phyloP scores from a whole-genome alignment of 2,329 filamentous ascomycete species.

The Huntiella abstrusa region DNA sequence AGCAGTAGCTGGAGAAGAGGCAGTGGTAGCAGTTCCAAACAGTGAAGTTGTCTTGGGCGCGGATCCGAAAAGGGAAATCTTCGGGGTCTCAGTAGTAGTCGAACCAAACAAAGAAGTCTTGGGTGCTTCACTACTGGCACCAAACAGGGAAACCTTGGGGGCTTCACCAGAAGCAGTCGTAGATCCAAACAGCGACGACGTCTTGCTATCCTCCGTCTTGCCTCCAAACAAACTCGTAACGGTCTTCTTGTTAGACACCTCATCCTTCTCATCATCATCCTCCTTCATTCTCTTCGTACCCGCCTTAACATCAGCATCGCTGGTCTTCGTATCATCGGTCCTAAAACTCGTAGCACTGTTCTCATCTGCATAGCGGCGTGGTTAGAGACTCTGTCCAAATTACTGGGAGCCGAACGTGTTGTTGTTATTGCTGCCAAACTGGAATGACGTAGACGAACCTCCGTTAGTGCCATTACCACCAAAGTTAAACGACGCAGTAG shows the following conservation, averaged over 20 bases:
- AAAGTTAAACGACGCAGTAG: slow-evolving; percentile 8
- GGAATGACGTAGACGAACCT: slow-evolving; percentile 8
- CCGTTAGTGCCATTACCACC: slow-evolving; percentile 8
- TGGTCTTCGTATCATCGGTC: slow-evolving; percentile 4
- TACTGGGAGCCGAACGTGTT: slow-evolving; percentile 12
- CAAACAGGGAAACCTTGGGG: slow-evolving; percentile 1
- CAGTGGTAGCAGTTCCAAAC: slow-evolving; percentile 6
- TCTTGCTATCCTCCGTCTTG: background rate
- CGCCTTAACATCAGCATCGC: background rate
- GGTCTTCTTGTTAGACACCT: background rate
- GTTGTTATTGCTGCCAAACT: slow-evolving; percentile 9
- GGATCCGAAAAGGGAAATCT: slow-evolving; percentile 3
- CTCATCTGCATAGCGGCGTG: slow-evolving; percentile 13
- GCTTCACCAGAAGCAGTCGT: background rate
- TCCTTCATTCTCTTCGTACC: no score
- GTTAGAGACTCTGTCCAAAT: slow-evolving; percentile 11
- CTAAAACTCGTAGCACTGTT: slow-evolving; percentile 8
- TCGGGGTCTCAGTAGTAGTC: background rate
- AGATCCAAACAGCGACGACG: slow-evolving; percentile 1
- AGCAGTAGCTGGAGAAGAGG: background rate
- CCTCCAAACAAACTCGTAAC: slow-evolving; percentile 9
- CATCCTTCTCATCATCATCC: background rate
- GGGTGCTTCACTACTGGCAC: background rate
- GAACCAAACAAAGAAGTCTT: slow-evolving; percentile 5
- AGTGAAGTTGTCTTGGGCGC: background rate